Base-by-base conservation (phyloP, 2,329 filamentous ascomycete species). In the Torrubiella hemipterigena region DNA sequence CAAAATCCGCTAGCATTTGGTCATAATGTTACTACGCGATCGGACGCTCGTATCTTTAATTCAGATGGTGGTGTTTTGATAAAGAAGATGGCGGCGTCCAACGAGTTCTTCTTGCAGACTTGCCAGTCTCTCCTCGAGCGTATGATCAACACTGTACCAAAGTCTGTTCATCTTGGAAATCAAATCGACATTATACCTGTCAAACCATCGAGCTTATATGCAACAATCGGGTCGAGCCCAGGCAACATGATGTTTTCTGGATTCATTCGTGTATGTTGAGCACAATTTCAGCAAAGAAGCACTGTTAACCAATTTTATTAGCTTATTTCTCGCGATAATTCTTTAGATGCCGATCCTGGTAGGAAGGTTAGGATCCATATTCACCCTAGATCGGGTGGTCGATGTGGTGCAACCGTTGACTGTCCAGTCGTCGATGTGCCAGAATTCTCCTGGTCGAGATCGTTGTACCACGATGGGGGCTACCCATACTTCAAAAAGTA, bases 1-100 rank as follows among this genome's bases (percentile, higher is more conserved):
- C 27, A 41, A 29, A 45, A 45, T 19, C 42, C 43, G 1, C 37
- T 46, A 2, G 42, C 42, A 1, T 37, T 42, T 17, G 42, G 40
- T n/a, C 30, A 31, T 27, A 46, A 46, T 23, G 37, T 37, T 28
- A 43, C 41, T 7, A 37, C 43, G 3, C 37, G 36, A 21, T 46
- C 42, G 7, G 42, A 43, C 28, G 36, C 27, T 17, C 33, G 43
- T 21, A 44, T 46, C 23, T 46, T 46, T 18, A 32, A 31, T 10
- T 36, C 38, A 7, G 43, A 46, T 27, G 44, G 44, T 11, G 29
- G 29, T 6, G 12, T 13, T 7, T 7, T 31, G 11, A 31, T 31
- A 6, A 13, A 14, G 6, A 23, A 23, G 15, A 25, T 31, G 21
- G 29, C 29, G 7, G 7, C 24, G 14, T 31, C 21, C 8, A 20